Conservation (phyloP, 129 eudicot species). For the Tanacetum coccineum region DNA sequence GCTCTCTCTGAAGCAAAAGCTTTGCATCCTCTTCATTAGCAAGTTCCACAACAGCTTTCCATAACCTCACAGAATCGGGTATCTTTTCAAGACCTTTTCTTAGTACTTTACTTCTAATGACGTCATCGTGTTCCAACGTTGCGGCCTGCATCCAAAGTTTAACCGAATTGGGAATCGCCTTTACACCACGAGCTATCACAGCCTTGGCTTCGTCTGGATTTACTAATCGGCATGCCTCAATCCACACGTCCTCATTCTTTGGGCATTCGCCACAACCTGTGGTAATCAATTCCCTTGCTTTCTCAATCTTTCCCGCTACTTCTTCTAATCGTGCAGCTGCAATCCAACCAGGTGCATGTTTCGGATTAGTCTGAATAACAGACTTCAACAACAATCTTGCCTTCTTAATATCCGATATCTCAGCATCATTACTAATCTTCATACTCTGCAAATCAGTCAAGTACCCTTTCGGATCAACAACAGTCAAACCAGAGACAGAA, state of each 20-base stretch:
- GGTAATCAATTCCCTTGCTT: slow-evolving; percentile 59
- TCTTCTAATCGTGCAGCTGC: slow-evolving; percentile 93
- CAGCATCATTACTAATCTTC: slow-evolving; percentile 95
- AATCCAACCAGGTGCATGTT: slow-evolving; percentile 93
- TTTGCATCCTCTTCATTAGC: slow-evolving; percentile 85
- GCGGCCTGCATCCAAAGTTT: slow-evolving; percentile 94
- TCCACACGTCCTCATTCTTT: slow-evolving; percentile 87
- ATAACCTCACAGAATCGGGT: slow-evolving; percentile 84
- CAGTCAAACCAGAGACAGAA: slow-evolving; percentile 79
- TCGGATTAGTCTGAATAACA: slow-evolving; percentile 85
- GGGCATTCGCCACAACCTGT: slow-evolving; percentile 94
- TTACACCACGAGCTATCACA: slow-evolving; percentile 83
- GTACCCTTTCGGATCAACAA: slow-evolving; percentile 92
- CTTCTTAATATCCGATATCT: slow-evolving; percentile 84
- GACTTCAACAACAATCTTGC: slow-evolving; percentile 78
- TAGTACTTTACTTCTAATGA: slow-evolving; percentile 65
- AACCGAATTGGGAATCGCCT: slow-evolving; percentile 83
- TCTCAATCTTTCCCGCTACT: slow-evolving; percentile 75
- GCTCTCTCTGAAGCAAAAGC: slow-evolving; percentile 77
- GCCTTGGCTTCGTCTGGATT: slow-evolving; percentile 77
- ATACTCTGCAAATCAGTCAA: slow-evolving; percentile 87
- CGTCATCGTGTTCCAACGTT: slow-evolving; percentile 69
- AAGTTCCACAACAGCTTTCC: slow-evolving; percentile 96
- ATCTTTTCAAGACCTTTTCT: slow-evolving; percentile 87
- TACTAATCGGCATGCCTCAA: slow-evolving; percentile 83